phyloP scores from a whole-genome alignment of 139 green algal genomes.

The Closterium sp. region DNA sequence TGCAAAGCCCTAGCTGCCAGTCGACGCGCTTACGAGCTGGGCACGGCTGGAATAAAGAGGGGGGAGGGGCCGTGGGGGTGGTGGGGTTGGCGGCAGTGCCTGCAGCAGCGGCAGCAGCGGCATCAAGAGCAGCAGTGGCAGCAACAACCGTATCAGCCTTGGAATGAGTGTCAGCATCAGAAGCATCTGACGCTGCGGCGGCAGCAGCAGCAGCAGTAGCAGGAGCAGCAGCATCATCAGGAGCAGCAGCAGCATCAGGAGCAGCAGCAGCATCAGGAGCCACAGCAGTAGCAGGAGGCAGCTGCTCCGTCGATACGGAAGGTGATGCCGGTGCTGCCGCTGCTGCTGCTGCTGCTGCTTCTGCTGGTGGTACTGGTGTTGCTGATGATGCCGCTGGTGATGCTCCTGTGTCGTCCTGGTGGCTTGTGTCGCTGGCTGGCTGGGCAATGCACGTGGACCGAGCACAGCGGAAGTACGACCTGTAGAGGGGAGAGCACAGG shows the following conservation, averaged over 20 bases:
- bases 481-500: neutral
- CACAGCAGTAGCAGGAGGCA: too few species aligned
- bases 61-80: too few species aligned
- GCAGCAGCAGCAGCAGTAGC: neutral
- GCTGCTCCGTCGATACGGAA: too few species aligned
- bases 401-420: neutral
- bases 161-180: neutral
- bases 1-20: neutral
- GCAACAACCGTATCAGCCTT: neutral
- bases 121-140: too few species aligned
- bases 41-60: neutral
- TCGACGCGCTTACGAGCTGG: neutral
- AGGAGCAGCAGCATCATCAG: neutral
- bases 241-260: too few species aligned
- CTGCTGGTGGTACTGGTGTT: neutral
- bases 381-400: neutral
- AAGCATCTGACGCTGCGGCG: neutral
- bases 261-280: too few species aligned
- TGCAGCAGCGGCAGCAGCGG: neutral
- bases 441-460: neutral
- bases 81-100: neutral
- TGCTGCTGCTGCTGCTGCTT: too few species aligned
- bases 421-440: neutral
- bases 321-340: neutral
- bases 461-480: neutral